Conservation (phyloP, 2,329 filamentous ascomycete genomes). For the Ceratocystis lukuohia region DNA sequence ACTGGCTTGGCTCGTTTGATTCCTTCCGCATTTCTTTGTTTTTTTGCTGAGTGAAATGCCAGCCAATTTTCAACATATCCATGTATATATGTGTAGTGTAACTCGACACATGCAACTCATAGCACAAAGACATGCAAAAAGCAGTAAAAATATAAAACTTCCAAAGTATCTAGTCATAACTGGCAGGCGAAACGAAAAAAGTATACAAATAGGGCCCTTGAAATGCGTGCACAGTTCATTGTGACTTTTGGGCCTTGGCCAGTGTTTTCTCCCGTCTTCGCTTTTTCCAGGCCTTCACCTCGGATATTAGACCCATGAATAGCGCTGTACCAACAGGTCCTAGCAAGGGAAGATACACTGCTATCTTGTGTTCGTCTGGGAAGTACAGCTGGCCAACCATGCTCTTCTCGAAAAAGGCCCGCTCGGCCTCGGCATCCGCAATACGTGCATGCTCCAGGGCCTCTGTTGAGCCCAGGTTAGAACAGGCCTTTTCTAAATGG, state of each 20-base stretch:
- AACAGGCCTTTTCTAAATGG: constrained; percentile 66
- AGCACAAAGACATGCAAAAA: not conserved
- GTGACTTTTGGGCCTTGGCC: constrained; percentile 28
- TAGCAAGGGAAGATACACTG: constrained; percentile 82
- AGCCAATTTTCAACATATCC: too few relatives aligned
- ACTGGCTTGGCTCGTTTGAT: too few relatives aligned
- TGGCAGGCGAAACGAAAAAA: not conserved
- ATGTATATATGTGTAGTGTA: too few relatives aligned
- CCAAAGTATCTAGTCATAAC: not conserved
- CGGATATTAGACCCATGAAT: constrained; percentile 69
- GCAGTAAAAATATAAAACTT: not conserved
- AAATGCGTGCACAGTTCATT: constrained; percentile 21
- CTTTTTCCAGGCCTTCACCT: constrained; percentile 52
- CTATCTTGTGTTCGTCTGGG: constrained; percentile 94
- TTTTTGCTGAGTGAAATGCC: too few relatives aligned
- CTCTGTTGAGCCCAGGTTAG: constrained; percentile 48
- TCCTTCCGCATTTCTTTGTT: too few relatives aligned
- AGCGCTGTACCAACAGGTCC: constrained; percentile 85
- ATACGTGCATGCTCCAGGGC: constrained; percentile 70
- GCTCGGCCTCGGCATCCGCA: constrained; percentile 79
- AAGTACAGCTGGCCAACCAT: constrained; percentile 99
- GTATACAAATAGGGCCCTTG: not conserved
- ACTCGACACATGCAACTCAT: too few relatives aligned
- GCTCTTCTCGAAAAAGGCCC: constrained; percentile 94
- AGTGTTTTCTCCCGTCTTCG: constrained; percentile 33